Conservation (phyloP, 1,139 yeast species). For the Suhomyces choctaworum region DNA sequence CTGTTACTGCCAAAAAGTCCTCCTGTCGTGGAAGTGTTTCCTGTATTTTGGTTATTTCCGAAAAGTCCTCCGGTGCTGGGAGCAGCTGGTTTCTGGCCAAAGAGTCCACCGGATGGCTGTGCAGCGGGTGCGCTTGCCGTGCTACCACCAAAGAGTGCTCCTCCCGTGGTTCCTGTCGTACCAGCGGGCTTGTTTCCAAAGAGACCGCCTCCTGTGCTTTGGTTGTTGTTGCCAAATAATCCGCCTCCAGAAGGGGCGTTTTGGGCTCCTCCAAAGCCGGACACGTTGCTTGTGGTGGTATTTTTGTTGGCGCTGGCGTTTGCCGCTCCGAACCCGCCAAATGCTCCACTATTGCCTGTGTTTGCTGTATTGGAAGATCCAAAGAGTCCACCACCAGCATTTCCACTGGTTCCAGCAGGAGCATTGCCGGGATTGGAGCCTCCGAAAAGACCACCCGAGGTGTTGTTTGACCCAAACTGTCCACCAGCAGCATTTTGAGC, state of each 20-base stretch:
- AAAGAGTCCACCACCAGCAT: constrained; percentile 17
- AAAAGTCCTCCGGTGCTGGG: constrained; percentile 14
- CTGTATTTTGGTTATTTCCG: constrained; percentile 14
- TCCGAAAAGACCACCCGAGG: neutral
- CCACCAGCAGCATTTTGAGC: constrained; percentile 2
- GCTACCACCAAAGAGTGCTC: constrained; percentile 6
- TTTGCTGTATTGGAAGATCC: constrained; percentile 11
- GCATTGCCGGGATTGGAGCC: constrained; percentile 3
- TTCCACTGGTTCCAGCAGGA: constrained; percentile 2
- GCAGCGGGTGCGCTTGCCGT: constrained; percentile 10
- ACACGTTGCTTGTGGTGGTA: too few relatives aligned
- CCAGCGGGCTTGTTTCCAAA: constrained; percentile 15
- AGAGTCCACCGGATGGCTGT: constrained; percentile 12
- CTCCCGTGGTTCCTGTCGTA: constrained; percentile 7
- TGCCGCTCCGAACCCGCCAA: constrained; percentile 13
- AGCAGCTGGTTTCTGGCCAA: constrained; percentile 12
- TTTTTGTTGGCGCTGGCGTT: constrained; percentile 6
- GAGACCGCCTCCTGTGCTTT: constrained; percentile 11
- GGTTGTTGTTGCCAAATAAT: constrained; percentile 1
- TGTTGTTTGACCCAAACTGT: constrained; percentile 7
- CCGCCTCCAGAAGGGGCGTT: constrained; percentile 1
- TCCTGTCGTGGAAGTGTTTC: constrained; percentile 4
- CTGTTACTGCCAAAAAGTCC: constrained; percentile 17
- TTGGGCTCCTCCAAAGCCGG: constrained; percentile 1
- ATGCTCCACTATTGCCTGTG: constrained; percentile 11